Percentiles rank a stretch among this genome's conserved stretches.
Conservation (phyloP, 768 basidiomycete species). For the Mycena leptocephala region DNA sequence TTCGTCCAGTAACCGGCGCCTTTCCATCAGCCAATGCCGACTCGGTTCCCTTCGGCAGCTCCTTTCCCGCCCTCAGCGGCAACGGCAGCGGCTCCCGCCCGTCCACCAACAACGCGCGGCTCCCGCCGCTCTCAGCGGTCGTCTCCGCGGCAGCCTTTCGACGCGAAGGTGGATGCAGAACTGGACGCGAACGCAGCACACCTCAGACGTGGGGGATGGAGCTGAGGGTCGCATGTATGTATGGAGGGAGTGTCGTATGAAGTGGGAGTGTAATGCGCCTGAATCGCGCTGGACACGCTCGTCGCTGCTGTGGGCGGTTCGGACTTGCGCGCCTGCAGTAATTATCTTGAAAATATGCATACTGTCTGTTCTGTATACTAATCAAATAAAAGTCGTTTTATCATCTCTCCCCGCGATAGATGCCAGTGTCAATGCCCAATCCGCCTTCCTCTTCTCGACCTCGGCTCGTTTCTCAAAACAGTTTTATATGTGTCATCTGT, state of each 20-base stretch:
- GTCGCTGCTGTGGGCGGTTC: neutral
- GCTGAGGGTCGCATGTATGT: neutral
- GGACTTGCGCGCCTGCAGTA: neutral
- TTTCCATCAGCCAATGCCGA: neutral
- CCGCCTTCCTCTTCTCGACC: too few species aligned
- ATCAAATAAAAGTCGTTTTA: neutral
- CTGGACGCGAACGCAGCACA: neutral
- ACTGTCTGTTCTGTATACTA: neutral
- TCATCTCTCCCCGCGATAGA: neutral
- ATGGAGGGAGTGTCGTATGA: neutral
- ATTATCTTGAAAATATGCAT: neutral
- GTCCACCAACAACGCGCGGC: slow-evolving; percentile 59
- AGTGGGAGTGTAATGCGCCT: neutral
- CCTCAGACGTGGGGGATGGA: neutral
- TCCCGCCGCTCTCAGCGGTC: slow-evolving; percentile 84
- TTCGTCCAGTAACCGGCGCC: neutral
- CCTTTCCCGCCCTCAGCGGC: slow-evolving; percentile 10
- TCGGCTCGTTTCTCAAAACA: too few species aligned
- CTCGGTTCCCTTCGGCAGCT: too few species aligned
- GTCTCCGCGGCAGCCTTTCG: slow-evolving; percentile 77
- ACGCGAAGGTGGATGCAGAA: neutral
- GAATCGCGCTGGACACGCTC: neutral
- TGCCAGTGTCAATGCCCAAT: neutral
- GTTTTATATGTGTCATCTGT: too few species aligned
- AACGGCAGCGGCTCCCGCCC: slow-evolving; percentile 25